These are phyloP conservation scores for Ganoderma sinense DNA, from an alignment of 1,284 basidiomycete genomes.

Conservation along the genomic window DNA sequence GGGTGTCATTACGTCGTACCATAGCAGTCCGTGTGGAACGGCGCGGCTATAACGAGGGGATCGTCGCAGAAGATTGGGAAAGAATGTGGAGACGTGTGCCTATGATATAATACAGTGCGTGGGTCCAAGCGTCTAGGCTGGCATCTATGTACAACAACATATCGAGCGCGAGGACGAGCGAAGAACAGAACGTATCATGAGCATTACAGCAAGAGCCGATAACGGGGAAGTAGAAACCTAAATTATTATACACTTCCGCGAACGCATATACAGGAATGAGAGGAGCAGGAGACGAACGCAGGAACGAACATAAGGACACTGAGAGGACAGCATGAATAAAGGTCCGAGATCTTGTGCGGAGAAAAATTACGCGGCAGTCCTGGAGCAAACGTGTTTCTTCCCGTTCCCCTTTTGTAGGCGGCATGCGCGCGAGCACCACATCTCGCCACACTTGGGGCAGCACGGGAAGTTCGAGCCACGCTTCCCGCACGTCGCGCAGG, in stretches of 20 bases:
- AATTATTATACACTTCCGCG: background rate
- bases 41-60: background rate
- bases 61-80: background rate
- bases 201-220: background rate
- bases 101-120: constrained; percentile 6
- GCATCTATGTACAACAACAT: background rate
- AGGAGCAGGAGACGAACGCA: background rate
- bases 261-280: background rate
- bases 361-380: constrained; percentile 10
- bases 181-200: background rate
- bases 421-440: constrained; percentile 77
- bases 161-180: background rate
- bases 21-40: background rate
- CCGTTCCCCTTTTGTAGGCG: constrained; percentile 54
- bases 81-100: background rate
- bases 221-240: background rate
- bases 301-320: background rate
- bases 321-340: background rate
- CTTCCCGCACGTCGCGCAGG: constrained; percentile 66
- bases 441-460: constrained; percentile 67
- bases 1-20: no score
- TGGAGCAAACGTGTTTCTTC: constrained; percentile 51
- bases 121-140: background rate
- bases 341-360: background rate
- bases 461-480: constrained; percentile 68